Base-by-base conservation (phyloP, 164 flowering plant species). In the Berberis thunbergii region DNA sequence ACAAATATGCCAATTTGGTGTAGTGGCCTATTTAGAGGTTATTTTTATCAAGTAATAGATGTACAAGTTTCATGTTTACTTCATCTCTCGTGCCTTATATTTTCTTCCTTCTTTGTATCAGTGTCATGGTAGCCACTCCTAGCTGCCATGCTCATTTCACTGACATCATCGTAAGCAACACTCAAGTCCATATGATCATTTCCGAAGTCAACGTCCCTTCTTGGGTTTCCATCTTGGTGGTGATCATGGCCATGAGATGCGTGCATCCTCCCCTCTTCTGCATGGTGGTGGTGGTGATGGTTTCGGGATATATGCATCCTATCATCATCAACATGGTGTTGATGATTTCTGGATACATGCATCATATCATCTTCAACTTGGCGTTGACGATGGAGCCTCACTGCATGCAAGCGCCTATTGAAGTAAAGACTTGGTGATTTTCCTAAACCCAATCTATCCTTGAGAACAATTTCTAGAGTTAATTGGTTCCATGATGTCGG, bases 381-480 rank as follows among this genome's bases (percentile, higher is more conserved):
- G 4, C 54, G 45, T 43, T 45, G 41, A 26, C n/a, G 60, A 26
- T 1, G 43, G 7, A 1, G 6, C 7, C 26, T 69, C 2, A 79
- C 9, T 43, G 76, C 70, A 61, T 81, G 74, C 49, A 82, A 45
- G 64, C 57, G 81, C 61, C 61, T 75, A 49, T 26, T 70, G 69
- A 81, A 78, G 63, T 84, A 85, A 44, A 78, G 67, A 66, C 84
- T 80, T 2, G 88, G 84, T 3, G 77, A 57, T 64, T 82, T 84
- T 54, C 54, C 26, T 2, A 79, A 52, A 39, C 48, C 26, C 6
- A 38, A 9, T 3, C 42, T 62, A 48, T 39, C 56, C 5, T 55
- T 70, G 39, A n/a, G 4, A 43, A 10, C n/a, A 4, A 45, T 26
- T 43, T 79, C 77, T 7, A 62, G 63, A 48, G 71, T 63, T 8